Percentiles rank a stretch among this genome's conserved stretches.
Conservation (phyloP, 2,329 filamentous ascomycete genomes). For the Paecilomyces sp. region DNA sequence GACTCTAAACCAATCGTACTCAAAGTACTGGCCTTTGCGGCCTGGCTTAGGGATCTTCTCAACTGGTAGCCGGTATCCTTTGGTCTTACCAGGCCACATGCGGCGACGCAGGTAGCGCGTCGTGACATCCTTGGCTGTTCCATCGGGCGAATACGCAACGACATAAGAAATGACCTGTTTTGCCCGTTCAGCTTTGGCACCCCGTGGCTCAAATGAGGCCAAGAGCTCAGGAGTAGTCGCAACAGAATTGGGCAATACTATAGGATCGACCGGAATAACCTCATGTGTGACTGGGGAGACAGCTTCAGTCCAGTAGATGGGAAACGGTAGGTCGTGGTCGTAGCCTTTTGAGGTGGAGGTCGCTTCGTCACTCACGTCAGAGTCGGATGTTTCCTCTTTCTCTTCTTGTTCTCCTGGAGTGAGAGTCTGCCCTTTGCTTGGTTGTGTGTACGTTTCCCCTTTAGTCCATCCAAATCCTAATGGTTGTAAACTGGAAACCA, state of each 20-base stretch:
- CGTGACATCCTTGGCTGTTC: conserved; percentile 90
- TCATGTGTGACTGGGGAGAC: conserved; percentile 74
- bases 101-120: conserved; percentile 80
- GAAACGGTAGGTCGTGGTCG: conserved; percentile 72
- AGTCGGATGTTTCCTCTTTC: conserved; percentile 9
- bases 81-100: conserved; percentile 80
- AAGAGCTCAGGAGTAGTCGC: conserved; percentile 66
- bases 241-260: conserved; percentile 59
- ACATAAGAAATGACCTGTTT: conserved; percentile 90
- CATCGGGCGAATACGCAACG: conserved; percentile 73
- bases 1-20: conserved; percentile 82
- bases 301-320: conserved; percentile 90
- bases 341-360: conserved; percentile 41
- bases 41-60: conserved; percentile 79
- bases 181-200: conserved; percentile 72
- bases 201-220: conserved; percentile 72
- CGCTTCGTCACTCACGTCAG: conserved; percentile 12
- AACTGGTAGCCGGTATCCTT: conserved; percentile 68
- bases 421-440: conserved; percentile 4
- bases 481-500: conserved; percentile 80
- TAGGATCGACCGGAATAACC: conserved; percentile 70
- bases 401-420: conserved; percentile 5
- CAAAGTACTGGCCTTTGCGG: conserved; percentile 66
- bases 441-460: conserved; percentile 44
- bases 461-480: conserved; percentile 89